Base-by-base conservation (phyloP, 495 filamentous ascomycete species). In the Neurospora sp. region DNA sequence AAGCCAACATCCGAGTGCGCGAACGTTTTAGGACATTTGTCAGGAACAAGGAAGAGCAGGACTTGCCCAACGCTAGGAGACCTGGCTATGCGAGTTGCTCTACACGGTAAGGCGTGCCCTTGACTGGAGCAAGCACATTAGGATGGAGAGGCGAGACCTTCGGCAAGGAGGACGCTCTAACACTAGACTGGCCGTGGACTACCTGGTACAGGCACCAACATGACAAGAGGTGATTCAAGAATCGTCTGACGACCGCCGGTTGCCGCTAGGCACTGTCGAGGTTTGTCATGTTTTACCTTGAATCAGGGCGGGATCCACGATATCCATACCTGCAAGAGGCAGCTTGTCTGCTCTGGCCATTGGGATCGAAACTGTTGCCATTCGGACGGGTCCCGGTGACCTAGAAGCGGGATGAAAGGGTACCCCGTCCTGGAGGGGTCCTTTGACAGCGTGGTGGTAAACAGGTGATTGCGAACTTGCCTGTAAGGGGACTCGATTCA, bases 121-220 rank as follows among this genome's bases (percentile, higher is more conserved):
- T 73, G 70, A 73, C 73, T 69, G 59, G 70, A 65, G 70, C 53
- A 76, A 69, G 48, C 71, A 70, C 78, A 74, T 76, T 76, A 75
- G 71, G 77, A 77, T 75, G 72, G 71, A 76, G 70, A 75, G 68
- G 72, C 78, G 72, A 79, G 80, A 78, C 77, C 76, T 80, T 78
- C 78, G 76, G 39, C 78, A 80, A 80, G 72, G 72, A 78, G 77
- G 71, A 80, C 73, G 72, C 73, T 77, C 74, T 72, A 72, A 70
- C 77, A 77, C 80, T 73, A 77, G 76, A 79, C 72, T 75, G 74
- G 76, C 73, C 69, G 77, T 35, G 27, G 53, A 65, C 22, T 35
- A 37, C 53, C 27, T 61, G 14, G 53, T 35, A 61, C 53, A 61
- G 53, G 53, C 27, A 61, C 53, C 53, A 18, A 35, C 14, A 35